A percentile compares a stretch with the other conserved stretches of the same genome.
Evolutionary conservation across 768 basidiomycete genomes (phyloP).

Genomic region (Rhizopogon rudus): DNA sequence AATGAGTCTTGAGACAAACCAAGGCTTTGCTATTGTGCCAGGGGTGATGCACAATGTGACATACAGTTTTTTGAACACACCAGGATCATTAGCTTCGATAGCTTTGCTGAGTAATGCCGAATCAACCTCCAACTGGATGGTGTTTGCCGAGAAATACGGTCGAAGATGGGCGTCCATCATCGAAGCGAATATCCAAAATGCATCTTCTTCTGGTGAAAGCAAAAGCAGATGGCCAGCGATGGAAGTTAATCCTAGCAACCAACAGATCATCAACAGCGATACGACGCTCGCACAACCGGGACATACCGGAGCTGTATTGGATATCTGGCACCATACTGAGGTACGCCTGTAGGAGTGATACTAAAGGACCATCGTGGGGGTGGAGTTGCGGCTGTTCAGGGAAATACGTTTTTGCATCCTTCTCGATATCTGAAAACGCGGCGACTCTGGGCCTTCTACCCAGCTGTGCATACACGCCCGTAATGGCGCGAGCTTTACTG

Average conservation of each 20-base stretch:
- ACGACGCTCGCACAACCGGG: neutral
- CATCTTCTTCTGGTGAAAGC: conserved; percentile 81
- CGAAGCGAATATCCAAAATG: conserved; percentile 87
- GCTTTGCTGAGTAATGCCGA: conserved; percentile 64
- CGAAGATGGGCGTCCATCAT: conserved; percentile 84
- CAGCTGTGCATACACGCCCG: conserved; percentile 64
- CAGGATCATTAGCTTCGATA: conserved; percentile 57
- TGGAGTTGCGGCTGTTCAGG: conserved; percentile 54
- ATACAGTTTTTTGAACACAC: conserved; percentile 62
- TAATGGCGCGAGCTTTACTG: conserved; percentile 63
- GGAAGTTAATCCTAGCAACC: conserved; percentile 51
- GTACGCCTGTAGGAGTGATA: conserved; percentile 65
- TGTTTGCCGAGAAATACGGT: conserved; percentile 60
- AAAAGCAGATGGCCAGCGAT: conserved; percentile 70
- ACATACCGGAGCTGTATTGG: conserved; percentile 57
- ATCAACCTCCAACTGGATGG: conserved; percentile 71
- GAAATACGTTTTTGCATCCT: conserved; percentile 52
- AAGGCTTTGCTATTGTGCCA: conserved; percentile 52
- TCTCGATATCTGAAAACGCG: conserved; percentile 49
- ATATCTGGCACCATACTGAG: conserved; percentile 84
- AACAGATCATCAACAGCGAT: neutral
- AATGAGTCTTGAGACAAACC: conserved; percentile 38
- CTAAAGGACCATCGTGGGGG: conserved; percentile 50
- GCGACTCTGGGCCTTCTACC: conserved; percentile 49
- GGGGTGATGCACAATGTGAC: conserved; percentile 59